Evolutionary conservation across 2,329 filamentous ascomycete genomes (phyloP).

Genomic region (Colletotrichum acutatum): DNA sequence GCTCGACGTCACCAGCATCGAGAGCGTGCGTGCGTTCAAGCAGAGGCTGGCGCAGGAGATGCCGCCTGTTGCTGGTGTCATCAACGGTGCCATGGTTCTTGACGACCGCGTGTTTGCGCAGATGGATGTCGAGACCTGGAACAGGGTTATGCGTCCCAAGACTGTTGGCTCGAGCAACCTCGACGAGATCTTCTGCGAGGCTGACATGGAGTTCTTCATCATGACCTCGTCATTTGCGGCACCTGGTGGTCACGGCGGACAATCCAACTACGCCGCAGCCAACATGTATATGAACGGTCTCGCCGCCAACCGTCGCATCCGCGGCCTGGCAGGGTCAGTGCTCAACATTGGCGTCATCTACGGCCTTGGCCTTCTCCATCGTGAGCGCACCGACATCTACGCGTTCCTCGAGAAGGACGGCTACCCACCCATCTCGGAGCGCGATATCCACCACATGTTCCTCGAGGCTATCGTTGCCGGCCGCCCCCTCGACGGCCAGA

Average conservation of each 20-base stretch:
- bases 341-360: constrained; percentile 52
- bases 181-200: constrained; percentile 43
- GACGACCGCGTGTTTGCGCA: constrained; percentile 46
- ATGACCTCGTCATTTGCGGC: constrained; percentile 45
- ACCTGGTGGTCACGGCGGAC: constrained; percentile 46
- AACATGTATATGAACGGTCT: constrained; percentile 56
- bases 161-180: constrained; percentile 45
- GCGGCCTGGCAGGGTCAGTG: constrained; percentile 50
- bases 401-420: constrained; percentile 36
- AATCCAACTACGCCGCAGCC: constrained; percentile 58
- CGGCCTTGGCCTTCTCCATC: constrained; percentile 54
- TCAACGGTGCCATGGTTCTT: constrained; percentile 51
- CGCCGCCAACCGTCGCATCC: constrained; percentile 46
- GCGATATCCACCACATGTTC: constrained; percentile 44
- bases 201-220: constrained; percentile 51
- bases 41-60: constrained; percentile 38
- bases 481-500: constrained; percentile 38
- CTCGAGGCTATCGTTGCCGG: constrained; percentile 43
- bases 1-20: constrained; percentile 39
- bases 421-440: constrained; percentile 41
- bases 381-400: constrained; percentile 39
- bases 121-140: constrained; percentile 43
- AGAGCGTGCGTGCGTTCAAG: constrained; percentile 31
- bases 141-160: constrained; percentile 47
- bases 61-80: constrained; percentile 53